Percentiles rank a stretch among this genome's conserved stretches.
These are phyloP conservation scores for Grigorovia jiainica DNA, from an alignment of 805 yeast genomes.

Conservation along the genomic window DNA sequence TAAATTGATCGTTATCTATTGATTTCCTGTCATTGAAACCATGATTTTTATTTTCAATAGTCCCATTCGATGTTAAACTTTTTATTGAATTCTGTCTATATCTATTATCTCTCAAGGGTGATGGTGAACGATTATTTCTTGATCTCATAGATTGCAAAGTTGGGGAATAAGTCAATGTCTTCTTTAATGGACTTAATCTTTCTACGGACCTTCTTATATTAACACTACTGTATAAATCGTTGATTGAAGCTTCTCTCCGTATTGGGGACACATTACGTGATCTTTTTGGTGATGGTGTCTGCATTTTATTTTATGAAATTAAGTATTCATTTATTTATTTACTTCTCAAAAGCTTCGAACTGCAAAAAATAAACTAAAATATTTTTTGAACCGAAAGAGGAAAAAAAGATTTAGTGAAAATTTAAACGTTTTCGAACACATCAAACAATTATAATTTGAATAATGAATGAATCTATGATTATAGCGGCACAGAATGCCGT, in stretches of 20 bases:
- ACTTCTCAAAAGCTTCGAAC: background rate
- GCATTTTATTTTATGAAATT: background rate
- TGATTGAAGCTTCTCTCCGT: background rate
- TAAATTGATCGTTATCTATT: no score
- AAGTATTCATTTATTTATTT: no score
- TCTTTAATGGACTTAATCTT: conserved; percentile 1
- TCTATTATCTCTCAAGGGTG: background rate
- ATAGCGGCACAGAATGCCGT: background rate
- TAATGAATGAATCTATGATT: background rate
- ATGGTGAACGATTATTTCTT: background rate
- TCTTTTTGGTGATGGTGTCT: background rate
- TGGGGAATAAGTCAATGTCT: background rate
- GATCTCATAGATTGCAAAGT: background rate
- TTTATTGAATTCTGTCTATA: background rate
- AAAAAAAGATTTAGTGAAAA: no score
- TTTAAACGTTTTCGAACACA: background rate
- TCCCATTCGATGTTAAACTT: no score
- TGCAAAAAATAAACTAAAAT: background rate
- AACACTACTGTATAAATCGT: background rate
- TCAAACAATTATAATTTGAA: no score
- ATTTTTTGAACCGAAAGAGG: no score
- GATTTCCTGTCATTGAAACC: no score
- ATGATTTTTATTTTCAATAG: no score
- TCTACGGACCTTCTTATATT: background rate
- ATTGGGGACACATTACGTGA: background rate